Evolutionary conservation across 1,139 yeast species (phyloP), one percentile per base, ranked within the genome.

Genomic region (Sugiyamaella pinicola): DNA sequence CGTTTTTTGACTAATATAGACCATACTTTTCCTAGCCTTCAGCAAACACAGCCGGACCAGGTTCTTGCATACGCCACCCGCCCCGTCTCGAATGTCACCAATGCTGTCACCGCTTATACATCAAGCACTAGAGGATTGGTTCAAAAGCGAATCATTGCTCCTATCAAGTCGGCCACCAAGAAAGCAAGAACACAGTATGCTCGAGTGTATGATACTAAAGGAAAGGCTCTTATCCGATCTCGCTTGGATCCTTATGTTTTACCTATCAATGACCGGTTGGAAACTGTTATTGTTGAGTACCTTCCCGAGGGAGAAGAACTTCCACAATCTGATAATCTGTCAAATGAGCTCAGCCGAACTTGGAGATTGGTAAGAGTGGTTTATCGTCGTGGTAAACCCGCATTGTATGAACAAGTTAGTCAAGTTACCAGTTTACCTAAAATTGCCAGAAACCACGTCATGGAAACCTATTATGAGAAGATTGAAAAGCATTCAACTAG

Each of bases 221-320:
- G 87, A 15, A 82, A 81, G 61, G 85, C 86, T 37, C 67, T 83
- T 45, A 63, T 86, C 41, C 74, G 86, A 58, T 74, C 84, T 17
- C 78, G 80, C 41, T 68, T 83, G 28, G 91, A 87, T 64, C 87
- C 89, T 3, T 41, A 84, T 15, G 72, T 85, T 43, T 75, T 71
- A 44, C 90, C 91, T 17, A 51, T 83, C 39, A 87, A 87, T 69
- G 70, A 74, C 45, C 71, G 74, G 41, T 66, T 86, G 55, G 83
- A 79, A 59, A 68, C 72, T 5, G 61, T 74, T 37, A 74, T 83
- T 41, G 65, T 70, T 45, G 69, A 68, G 29, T 73, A 73, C 60
- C 71, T 79, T 38, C 87, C 88, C n/a, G 72, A 71, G 21, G 73
- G 72, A 22, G 74, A 75, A 49, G 69, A 70, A 47, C 49, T 76